These are phyloP conservation scores for Xylaria sp. DNA, from an alignment of 2,329 filamentous ascomycete species.

Conservation along the genomic window DNA sequence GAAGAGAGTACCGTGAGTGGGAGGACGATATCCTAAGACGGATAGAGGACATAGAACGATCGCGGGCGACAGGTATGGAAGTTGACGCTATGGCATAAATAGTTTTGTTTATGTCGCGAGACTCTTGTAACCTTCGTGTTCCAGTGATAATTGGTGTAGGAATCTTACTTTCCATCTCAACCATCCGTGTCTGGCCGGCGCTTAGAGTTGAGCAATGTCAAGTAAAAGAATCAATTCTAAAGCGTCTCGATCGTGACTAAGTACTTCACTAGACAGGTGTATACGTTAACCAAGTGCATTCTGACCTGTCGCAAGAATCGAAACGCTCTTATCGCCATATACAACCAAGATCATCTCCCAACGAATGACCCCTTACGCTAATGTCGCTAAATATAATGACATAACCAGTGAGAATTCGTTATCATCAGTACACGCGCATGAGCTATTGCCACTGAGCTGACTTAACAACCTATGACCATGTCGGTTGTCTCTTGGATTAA, in stretches of 20 bases:
- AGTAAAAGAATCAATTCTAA: background rate
- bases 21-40: slow-evolving; percentile 67
- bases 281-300: background rate
- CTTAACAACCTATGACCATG: too few species aligned
- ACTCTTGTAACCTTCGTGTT: background rate
- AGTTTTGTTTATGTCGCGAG: background rate
- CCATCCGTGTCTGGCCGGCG: background rate
- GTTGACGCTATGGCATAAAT: slow-evolving; percentile 36
- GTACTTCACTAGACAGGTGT: background rate
- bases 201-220: background rate
- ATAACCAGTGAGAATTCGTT: background rate
- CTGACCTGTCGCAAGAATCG: background rate
- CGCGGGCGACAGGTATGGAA: slow-evolving; percentile 36
- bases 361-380: background rate
- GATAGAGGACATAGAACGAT: slow-evolving; percentile 61
- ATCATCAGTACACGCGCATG: background rate
- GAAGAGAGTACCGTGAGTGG: slow-evolving; percentile 72
- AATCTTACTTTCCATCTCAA: background rate
- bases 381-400: background rate
- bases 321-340: background rate
- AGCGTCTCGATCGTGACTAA: background rate
- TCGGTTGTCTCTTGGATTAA: too few species aligned
- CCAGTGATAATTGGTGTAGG: background rate
- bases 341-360: background rate
- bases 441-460: too few species aligned